phyloP scores from a whole-genome alignment of 2,329 filamentous ascomycete genomes.

The Ceratocystis harringtonii region DNA sequence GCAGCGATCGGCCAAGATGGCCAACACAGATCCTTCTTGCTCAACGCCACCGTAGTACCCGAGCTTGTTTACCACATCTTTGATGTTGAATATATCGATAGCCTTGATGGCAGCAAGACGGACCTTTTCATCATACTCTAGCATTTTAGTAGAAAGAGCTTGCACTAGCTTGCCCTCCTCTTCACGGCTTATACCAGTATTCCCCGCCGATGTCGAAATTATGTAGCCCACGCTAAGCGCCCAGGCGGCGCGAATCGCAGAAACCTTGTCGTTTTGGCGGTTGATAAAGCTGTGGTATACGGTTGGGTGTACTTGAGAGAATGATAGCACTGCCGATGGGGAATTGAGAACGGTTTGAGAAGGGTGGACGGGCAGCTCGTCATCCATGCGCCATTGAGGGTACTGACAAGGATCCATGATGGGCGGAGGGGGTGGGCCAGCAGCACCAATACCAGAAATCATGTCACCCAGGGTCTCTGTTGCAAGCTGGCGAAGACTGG shows the following conservation, averaged over 20 bases:
- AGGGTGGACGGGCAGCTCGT: constrained; percentile 37
- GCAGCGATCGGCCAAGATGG: constrained; percentile 70
- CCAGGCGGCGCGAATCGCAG: constrained; percentile 73
- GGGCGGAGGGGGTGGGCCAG: constrained; percentile 62
- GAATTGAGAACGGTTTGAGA: constrained; percentile 55
- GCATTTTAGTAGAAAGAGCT: constrained; percentile 63
- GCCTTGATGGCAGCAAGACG: constrained; percentile 77
- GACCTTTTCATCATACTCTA: constrained; percentile 82
- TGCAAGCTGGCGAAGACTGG: constrained; percentile 70
- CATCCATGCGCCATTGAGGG: constrained; percentile 54
- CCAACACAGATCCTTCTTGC: constrained; percentile 63
- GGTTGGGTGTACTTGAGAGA: constrained; percentile 62
- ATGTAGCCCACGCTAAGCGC: constrained; percentile 72
- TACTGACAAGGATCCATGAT: constrained; percentile 69
- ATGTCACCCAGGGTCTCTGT: constrained; percentile 93
- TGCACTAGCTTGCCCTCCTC: constrained; percentile 65
- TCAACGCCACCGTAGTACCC: constrained; percentile 60
- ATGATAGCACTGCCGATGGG: constrained; percentile 76
- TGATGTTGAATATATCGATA: constrained; percentile 65
- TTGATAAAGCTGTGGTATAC: constrained; percentile 76
- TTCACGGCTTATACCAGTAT: constrained; percentile 69
- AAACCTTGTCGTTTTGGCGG: constrained; percentile 72
- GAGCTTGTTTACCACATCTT: constrained; percentile 67
- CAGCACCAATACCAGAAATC: constrained; percentile 81
- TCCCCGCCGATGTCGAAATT: constrained; percentile 77